phyloP scores from a whole-genome alignment of 2,329 filamentous ascomycete species.

The Fusarium tuaranense region DNA sequence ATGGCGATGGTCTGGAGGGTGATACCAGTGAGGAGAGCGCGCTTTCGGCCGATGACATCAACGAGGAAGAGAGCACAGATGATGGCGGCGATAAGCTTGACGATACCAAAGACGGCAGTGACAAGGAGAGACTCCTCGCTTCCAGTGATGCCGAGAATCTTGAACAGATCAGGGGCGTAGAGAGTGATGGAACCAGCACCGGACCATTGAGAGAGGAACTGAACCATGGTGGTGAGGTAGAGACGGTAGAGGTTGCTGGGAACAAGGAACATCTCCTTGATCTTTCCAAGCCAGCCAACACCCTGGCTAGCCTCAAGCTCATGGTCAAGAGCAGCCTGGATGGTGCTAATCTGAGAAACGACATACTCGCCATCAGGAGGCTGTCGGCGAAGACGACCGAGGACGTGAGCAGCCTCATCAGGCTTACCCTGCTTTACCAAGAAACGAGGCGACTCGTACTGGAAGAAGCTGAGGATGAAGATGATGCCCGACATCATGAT shows the following conservation, averaged over 20 bases:
- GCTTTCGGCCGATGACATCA: conserved; percentile 82
- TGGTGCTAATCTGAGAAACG: conserved; percentile 69
- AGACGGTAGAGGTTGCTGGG: conserved; percentile 79
- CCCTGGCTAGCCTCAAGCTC: conserved; percentile 79
- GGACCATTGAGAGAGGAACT: conserved; percentile 80
- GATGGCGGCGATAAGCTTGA: conserved; percentile 77
- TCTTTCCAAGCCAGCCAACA: conserved; percentile 70
- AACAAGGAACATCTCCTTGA: conserved; percentile 76
- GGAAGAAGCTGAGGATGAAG: conserved; percentile 75
- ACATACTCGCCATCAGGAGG: conserved; percentile 71
- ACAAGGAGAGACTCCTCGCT: conserved; percentile 77
- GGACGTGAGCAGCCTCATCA: conserved; percentile 67
- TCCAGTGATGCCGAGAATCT: conserved; percentile 76
- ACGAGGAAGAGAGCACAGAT: conserved; percentile 82
- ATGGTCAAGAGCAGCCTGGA: conserved; percentile 74
- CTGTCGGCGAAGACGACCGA: conserved; percentile 71
- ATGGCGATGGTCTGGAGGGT: conserved; percentile 70
- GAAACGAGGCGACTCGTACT: conserved; percentile 77
- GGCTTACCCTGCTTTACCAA: conserved; percentile 73
- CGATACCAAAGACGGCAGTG: conserved; percentile 80
- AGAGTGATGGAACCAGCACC: conserved; percentile 81
- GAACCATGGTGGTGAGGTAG: conserved; percentile 75
- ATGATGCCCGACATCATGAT: conserved; percentile 83
- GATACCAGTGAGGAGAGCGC: conserved; percentile 71
- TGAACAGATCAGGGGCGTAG: conserved; percentile 80